These are phyloP conservation scores for Blastocystis sp. DNA, from an alignment of 352 stramenopile genomes.

Conservation along the genomic window DNA sequence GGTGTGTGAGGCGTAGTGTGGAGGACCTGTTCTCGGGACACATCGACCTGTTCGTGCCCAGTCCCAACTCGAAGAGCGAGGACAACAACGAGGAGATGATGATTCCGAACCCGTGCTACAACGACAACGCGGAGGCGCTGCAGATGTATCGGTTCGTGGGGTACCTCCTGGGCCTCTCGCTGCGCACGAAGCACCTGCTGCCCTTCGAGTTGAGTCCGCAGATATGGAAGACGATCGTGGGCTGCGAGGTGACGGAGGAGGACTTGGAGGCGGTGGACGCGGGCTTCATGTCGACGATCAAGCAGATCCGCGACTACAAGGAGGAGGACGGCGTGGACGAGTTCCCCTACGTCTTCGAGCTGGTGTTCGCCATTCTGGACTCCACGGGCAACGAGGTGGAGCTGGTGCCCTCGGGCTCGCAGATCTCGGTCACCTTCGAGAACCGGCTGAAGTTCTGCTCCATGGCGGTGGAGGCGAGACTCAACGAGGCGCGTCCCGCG, in stretches of 20 bases:
- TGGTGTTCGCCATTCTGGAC: constrained; percentile 37
- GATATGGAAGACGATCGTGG: constrained; percentile 87
- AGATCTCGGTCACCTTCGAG: constrained; percentile 77
- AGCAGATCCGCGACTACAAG: not conserved
- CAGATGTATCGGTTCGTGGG: constrained; percentile 86
- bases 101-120: constrained; percentile 83
- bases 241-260: constrained; percentile 73
- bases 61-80: constrained; percentile 34
- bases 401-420: constrained; percentile 73
- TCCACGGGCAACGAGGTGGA: constrained; percentile 75
- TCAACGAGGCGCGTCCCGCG: constrained; percentile 78
- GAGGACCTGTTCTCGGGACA: constrained; percentile 59
- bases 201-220: constrained; percentile 83
- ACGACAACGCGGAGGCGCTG: constrained; percentile 71
- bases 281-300: constrained; percentile 63
- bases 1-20: constrained; percentile 30
- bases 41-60: constrained; percentile 62
- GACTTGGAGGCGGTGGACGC: constrained; percentile 76
- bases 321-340: constrained; percentile 8
- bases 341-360: constrained; percentile 48
- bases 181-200: constrained; percentile 86
- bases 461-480: constrained; percentile 76
- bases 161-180: constrained; percentile 85
- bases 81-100: constrained; percentile 29
- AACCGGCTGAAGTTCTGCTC: constrained; percentile 76